Evolutionary conservation across 108 stramenopile genomes (phyloP).

Genomic region (Epipyxis sp.): DNA sequence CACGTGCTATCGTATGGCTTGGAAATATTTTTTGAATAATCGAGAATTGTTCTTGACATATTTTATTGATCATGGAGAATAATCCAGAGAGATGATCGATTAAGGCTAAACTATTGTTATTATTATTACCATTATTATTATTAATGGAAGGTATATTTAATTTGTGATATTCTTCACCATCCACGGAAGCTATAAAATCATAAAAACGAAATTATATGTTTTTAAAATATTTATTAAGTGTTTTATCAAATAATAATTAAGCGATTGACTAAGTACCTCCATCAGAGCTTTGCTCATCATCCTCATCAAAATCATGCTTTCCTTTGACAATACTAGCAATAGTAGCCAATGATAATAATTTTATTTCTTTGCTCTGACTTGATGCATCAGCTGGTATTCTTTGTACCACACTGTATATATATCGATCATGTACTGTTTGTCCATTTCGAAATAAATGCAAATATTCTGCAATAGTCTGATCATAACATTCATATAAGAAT

Average conservation of each 20-base stretch:
- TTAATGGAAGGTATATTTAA: background rate
- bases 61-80: conserved; percentile 28
- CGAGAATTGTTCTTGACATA: conserved; percentile 29
- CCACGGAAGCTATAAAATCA: background rate
- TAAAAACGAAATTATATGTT: background rate
- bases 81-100: conserved; percentile 23
- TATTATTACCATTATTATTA: background rate
- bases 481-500: conserved; percentile 2
- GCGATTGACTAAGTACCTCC: background rate
- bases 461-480: conserved; percentile 15
- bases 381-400: conserved; percentile 15
- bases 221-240: background rate
- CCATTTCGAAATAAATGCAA: conserved; percentile 16
- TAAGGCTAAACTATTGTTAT: background rate
- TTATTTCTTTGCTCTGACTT: background rate
- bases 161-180: conserved; percentile 4
- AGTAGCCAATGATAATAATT: too few species aligned
- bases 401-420: conserved; percentile 23
- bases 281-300: background rate
- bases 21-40: conserved; percentile 36
- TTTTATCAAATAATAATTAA: background rate
- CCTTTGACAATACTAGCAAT: too few species aligned
- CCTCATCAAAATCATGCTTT: too few species aligned
- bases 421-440: conserved; percentile 7
- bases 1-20: background rate